Conservation (phyloP, 176 grass and related monocot genomes). For the Guadua angustifolia region DNA sequence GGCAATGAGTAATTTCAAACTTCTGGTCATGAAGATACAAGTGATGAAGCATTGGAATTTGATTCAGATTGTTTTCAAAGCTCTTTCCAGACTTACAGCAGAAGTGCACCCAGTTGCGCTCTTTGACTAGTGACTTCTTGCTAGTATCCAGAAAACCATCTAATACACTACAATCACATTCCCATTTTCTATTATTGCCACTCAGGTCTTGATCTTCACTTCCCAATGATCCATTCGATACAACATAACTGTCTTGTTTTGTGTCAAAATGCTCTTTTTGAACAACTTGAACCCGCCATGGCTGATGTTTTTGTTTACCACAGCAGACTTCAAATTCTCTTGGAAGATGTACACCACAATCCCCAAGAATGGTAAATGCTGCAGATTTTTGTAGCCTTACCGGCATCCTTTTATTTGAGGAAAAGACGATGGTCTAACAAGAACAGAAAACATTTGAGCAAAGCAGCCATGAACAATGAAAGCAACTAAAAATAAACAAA, state of each 20-base stretch:
- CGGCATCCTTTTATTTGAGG: conserved; percentile 72
- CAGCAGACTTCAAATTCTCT: conserved; percentile 34
- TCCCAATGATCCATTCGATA: conserved; percentile 27
- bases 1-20: conserved; percentile 62
- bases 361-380: conserved; percentile 66
- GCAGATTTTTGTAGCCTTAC: conserved; percentile 55
- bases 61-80: conserved; percentile 41
- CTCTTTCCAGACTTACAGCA: conserved; percentile 50
- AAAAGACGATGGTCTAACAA: conserved; percentile 59
- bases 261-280: conserved; percentile 29
- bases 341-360: conserved; percentile 44
- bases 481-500: conserved; percentile 7
- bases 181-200: conserved; percentile 37
- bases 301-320: conserved; percentile 40
- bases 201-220: conserved; percentile 32
- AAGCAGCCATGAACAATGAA: conserved; percentile 33
- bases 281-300: conserved; percentile 17
- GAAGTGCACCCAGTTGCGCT: conserved; percentile 61
- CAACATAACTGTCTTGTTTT: conserved; percentile 32
- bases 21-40: conserved; percentile 56
- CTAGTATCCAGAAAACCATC: conserved; percentile 63
- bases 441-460: conserved; percentile 40
- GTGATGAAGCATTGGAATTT: conserved; percentile 60
- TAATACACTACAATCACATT: conserved; percentile 48
- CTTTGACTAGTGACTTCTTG: conserved; percentile 56